Evolutionary conservation across 2,329 filamentous ascomycete genomes (phyloP), one percentile per base, ranked within the genome.

Genomic region (Zymoseptoria crescenta): DNA sequence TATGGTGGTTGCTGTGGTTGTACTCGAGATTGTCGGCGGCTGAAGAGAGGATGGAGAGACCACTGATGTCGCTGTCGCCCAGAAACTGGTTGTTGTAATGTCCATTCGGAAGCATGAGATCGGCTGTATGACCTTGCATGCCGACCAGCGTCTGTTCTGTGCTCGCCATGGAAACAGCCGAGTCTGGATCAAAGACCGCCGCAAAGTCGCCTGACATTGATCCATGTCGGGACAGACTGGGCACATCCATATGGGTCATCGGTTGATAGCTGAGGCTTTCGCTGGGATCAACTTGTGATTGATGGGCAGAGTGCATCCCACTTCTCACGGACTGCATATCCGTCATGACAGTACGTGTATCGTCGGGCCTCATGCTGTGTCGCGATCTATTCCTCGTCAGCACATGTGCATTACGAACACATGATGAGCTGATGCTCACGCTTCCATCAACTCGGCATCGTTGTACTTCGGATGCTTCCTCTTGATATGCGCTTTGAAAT

Each of bases 401-500:
- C 20, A 49, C 10, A 30, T 9, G 8, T 2, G 29, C 4, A 13
- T 35, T 9, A 6, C 8, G 10, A 28, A 28, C 13, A 10, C 2
- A 8, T 53, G 5, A 21, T 29, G 48, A 35, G 10, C 63, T 30
- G 5, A 13, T n/a, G n/a, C 35, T 13, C 35, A 67, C 65, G 52
- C 20, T 20, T 67, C 60, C 16, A 67, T 55, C n/a, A 67, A 49
- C 2, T 58, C 48, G 16, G 28, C 52, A 20, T 66, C 64, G 24
- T 62, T 56, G 55, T 30, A 59, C 9, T 62, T 48, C 1, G 59
- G 28, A 50, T 96, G 91, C 67, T 89, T 84, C 9, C 87, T 82
- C 54, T 76, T 78, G 52, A 96, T 79, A 70, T 96, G 92, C 41
- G 87, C 84, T 61, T 86, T 86, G 72, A 96, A 96, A 69, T 96